Conservation (phyloP, 306 rosid genomes). For the Sophora flavescens region DNA sequence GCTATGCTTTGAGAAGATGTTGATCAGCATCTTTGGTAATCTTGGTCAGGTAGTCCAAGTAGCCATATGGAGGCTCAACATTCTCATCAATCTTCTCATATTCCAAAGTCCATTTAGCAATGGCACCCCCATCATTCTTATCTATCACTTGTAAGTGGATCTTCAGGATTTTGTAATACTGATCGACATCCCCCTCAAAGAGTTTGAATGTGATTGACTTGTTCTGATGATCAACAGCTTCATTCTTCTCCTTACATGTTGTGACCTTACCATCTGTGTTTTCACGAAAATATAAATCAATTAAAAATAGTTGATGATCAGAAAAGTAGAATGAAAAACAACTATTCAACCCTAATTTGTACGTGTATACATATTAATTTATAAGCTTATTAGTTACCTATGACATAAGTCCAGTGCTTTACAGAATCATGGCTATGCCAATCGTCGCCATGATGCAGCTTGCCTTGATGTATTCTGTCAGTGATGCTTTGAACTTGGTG, state of each 20-base stretch:
- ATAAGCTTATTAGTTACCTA: conserved; percentile 37
- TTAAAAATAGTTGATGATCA: background rate
- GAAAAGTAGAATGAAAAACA: background rate
- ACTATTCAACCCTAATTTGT: background rate
- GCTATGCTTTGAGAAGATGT: conserved; percentile 42
- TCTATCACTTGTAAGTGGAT: conserved; percentile 9
- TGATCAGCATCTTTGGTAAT: conserved; percentile 38
- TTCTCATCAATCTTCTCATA: conserved; percentile 42
- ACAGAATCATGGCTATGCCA: conserved; percentile 52
- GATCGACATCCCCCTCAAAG: conserved; percentile 22
- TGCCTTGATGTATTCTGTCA: conserved; percentile 31
- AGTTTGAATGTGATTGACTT: background rate
- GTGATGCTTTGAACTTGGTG: conserved; percentile 38
- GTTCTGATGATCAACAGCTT: background rate
- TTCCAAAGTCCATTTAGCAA: conserved; percentile 40
- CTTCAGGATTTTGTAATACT: conserved; percentile 14
- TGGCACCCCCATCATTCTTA: background rate
- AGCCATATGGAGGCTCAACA: conserved; percentile 46
- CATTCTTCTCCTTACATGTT: conserved; percentile 31
- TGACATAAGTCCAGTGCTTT: conserved; percentile 45
- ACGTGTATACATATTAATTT: too few species aligned
- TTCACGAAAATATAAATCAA: background rate
- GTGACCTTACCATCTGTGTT: conserved; percentile 27
- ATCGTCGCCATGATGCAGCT: conserved; percentile 61
- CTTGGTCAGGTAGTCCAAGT: background rate